Evolutionary conservation across 2,329 filamentous ascomycete genomes (phyloP).

Genomic region (Cercospora berteroae): DNA sequence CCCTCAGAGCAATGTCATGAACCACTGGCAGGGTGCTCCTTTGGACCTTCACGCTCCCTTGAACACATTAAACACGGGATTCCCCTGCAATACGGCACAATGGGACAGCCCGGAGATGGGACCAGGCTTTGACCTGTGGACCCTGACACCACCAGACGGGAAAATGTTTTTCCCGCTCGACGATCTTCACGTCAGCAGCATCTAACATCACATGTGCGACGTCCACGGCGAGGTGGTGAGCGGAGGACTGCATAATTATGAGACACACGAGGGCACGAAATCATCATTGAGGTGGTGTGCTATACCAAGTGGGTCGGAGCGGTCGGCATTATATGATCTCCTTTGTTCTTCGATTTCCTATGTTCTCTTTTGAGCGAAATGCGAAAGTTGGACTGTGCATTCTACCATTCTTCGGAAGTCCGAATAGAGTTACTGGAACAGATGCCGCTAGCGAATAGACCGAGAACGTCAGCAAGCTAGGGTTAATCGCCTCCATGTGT

Average conservation of each 20-base stretch:
- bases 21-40: constrained; percentile 3
- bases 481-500: not conserved
- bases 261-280: constrained; percentile 2
- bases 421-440: not conserved
- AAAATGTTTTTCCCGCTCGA: constrained; percentile 10
- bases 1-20: not conserved
- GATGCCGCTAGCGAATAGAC: not conserved
- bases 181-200: not conserved
- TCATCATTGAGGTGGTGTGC: not conserved
- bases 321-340: not conserved
- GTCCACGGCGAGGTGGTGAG: not conserved
- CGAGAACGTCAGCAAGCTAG: constrained; percentile 2
- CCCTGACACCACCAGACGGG: constrained; percentile 1
- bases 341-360: not conserved
- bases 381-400: constrained; percentile 1
- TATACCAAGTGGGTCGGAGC: constrained; percentile 1
- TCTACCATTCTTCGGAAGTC: not conserved
- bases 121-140: constrained; percentile 6
- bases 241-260: not conserved
- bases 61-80: not conserved
- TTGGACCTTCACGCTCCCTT: not conserved
- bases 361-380: not conserved
- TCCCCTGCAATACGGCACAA: not conserved
- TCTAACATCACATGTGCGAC: not conserved
- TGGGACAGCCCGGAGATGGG: constrained; percentile 4